These are phyloP conservation scores for Lentithecium fluviatile DNA, from an alignment of 495 filamentous ascomycete species.

Conservation along the genomic window DNA sequence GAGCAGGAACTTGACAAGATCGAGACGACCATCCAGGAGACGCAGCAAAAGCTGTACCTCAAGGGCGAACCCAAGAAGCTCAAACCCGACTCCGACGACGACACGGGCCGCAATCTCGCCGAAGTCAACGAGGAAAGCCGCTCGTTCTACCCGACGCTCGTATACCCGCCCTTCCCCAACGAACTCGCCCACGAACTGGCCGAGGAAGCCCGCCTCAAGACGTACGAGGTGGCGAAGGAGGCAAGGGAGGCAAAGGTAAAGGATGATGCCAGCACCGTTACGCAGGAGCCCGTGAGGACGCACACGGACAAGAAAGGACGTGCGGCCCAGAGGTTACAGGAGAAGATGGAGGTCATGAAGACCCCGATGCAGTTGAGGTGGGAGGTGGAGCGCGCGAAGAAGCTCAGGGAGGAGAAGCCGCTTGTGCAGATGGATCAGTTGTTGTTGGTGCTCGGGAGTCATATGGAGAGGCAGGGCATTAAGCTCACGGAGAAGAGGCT, in stretches of 20 bases:
- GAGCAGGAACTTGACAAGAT: background rate
- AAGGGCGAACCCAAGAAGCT: background rate
- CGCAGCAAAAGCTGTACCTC: too few relatives aligned
- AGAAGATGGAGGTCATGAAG: conserved; percentile 45
- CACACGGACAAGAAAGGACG: conserved; percentile 53
- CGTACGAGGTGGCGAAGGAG: background rate
- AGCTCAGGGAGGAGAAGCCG: conserved; percentile 26
- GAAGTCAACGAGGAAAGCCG: background rate
- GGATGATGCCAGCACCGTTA: conserved; percentile 53
- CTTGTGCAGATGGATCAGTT: background rate
- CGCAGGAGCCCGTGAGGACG: conserved; percentile 57
- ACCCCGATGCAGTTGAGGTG: conserved; percentile 56
- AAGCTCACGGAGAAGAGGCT: conserved; percentile 1
- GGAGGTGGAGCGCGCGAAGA: conserved; percentile 41
- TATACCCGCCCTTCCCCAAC: conserved; percentile 59
- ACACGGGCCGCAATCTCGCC: background rate
- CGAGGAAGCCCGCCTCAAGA: conserved; percentile 45
- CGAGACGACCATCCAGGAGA: too few relatives aligned
- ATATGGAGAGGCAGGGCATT: conserved; percentile 10
- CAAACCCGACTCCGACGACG: too few relatives aligned
- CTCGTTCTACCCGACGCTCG: conserved; percentile 49
- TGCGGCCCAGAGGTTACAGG: conserved; percentile 52
- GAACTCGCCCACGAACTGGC: conserved; percentile 47
- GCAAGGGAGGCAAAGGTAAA: background rate
- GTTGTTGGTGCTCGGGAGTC: conserved; percentile 6